A percentile compares a stretch with the other conserved stretches of the same genome.
Evolutionary conservation across 495 filamentous ascomycete genomes (phyloP).

Genomic region (Apodospora peruviana): DNA sequence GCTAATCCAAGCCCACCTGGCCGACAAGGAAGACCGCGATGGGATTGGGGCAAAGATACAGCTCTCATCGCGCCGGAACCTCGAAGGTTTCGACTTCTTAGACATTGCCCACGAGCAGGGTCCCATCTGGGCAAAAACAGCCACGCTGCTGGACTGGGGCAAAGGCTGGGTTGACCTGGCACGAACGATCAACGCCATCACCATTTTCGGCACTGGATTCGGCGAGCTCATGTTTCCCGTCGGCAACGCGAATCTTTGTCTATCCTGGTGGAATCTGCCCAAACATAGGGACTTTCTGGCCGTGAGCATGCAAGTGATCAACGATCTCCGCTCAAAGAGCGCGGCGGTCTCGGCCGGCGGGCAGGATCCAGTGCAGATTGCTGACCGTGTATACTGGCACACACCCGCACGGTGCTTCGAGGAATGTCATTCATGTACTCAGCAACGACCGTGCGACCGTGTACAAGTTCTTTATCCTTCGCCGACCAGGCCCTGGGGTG

Average conservation of each 20-base stretch:
- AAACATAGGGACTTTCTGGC: background rate
- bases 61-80: background rate
- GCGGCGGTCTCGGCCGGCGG: too few relatives aligned
- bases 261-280: background rate
- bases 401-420: background rate
- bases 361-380: too few relatives aligned
- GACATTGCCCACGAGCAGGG: background rate
- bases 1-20: background rate
- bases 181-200: conserved; percentile 20
- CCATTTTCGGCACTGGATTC: conserved; percentile 29
- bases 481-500: background rate
- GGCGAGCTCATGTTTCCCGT: conserved; percentile 21
- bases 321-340: too few relatives aligned
- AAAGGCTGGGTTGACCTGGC: conserved; percentile 30
- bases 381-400: too few relatives aligned
- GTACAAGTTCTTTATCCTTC: background rate
- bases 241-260: background rate
- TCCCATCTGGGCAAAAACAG: background rate
- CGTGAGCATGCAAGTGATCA: background rate
- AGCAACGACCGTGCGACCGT: background rate
- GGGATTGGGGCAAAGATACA: background rate
- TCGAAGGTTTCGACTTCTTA: conserved; percentile 4
- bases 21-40: background rate
- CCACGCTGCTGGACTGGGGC: background rate
- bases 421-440: too few relatives aligned